These are phyloP conservation scores for Penicillium freii DNA, from an alignment of 2,329 filamentous ascomycete species.

Conservation along the genomic window DNA sequence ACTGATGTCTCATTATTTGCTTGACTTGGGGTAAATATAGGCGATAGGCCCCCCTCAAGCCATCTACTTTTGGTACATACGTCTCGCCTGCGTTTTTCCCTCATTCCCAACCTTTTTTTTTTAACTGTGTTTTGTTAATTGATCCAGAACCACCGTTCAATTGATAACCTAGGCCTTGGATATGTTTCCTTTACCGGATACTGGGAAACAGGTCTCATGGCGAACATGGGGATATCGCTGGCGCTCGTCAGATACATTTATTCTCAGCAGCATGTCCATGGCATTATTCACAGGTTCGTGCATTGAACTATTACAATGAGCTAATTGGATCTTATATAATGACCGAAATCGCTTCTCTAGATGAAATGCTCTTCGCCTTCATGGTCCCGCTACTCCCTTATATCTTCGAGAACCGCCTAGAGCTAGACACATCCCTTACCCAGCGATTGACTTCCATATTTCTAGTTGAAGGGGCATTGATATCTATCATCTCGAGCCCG, in stretches of 20 bases:
- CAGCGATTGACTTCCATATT: conserved; percentile 19
- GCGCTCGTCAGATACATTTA: conserved; percentile 22
- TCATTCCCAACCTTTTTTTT: background rate
- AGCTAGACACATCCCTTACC: conserved; percentile 9
- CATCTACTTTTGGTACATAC: background rate
- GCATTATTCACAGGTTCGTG: conserved; percentile 21
- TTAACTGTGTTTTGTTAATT: background rate
- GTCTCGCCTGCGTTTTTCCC: background rate
- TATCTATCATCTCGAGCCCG: conserved; percentile 21
- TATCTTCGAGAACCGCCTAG: conserved; percentile 20
- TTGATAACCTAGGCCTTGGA: background rate
- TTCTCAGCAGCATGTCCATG: conserved; percentile 16
- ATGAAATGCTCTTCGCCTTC: conserved; percentile 23
- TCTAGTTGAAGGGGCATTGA: conserved; percentile 20
- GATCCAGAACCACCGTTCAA: too few species aligned
- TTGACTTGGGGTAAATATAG: background rate
- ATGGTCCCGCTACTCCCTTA: conserved; percentile 22
- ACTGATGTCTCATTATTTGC: background rate
- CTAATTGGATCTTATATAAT: background rate
- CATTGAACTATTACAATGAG: too few species aligned
- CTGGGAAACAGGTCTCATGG: background rate
- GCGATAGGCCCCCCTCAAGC: background rate
- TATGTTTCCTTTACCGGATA: background rate
- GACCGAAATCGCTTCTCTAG: background rate
- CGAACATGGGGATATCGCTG: conserved; percentile 11